Evolutionary conservation across 2,329 filamentous ascomycete genomes (phyloP).

Genomic region (Blastomyces silverae): DNA sequence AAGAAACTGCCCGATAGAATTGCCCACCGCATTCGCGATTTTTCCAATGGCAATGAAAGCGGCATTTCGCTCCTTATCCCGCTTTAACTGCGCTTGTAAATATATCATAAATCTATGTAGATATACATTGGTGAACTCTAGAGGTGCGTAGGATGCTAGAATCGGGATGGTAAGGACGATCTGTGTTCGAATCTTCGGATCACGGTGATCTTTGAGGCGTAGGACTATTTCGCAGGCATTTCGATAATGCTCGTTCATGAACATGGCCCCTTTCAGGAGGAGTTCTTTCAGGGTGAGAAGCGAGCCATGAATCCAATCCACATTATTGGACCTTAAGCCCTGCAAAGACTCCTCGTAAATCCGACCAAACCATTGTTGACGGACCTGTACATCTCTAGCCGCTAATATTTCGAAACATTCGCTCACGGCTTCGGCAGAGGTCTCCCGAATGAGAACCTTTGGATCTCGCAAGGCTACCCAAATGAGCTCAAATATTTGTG

Average conservation of each 20-base stretch:
- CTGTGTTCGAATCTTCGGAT: slow-evolving; percentile 78
- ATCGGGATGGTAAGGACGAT: slow-evolving; percentile 88
- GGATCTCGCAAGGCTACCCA: slow-evolving; percentile 90
- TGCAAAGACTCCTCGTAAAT: slow-evolving; percentile 80
- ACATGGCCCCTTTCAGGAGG: slow-evolving; percentile 93
- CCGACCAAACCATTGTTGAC: slow-evolving; percentile 78
- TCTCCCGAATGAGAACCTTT: slow-evolving; percentile 84
- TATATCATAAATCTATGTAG: slow-evolving; percentile 97
- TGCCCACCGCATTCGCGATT: slow-evolving; percentile 92
- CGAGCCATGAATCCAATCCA: slow-evolving; percentile 90
- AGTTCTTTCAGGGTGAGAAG: slow-evolving; percentile 88
- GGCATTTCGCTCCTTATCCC: slow-evolving; percentile 87
- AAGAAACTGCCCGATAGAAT: slow-evolving; percentile 87
- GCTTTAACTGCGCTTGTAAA: slow-evolving; percentile 85
- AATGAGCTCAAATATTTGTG: slow-evolving; percentile 90
- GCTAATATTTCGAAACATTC: slow-evolving; percentile 95
- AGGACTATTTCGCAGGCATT: slow-evolving; percentile 90
- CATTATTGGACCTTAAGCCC: slow-evolving; percentile 70
- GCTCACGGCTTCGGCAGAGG: slow-evolving; percentile 85
- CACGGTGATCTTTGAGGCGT: slow-evolving; percentile 86
- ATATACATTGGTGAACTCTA: slow-evolving; percentile 80
- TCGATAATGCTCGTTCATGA: slow-evolving; percentile 92
- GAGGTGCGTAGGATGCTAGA: slow-evolving; percentile 83
- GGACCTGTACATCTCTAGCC: slow-evolving; percentile 81
- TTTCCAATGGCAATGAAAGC: slow-evolving; percentile 95